Percentiles rank a stretch among this genome's conserved stretches.
phyloP scores from a whole-genome alignment of 2,329 filamentous ascomycete species.

The Trichoderma polysporum region DNA sequence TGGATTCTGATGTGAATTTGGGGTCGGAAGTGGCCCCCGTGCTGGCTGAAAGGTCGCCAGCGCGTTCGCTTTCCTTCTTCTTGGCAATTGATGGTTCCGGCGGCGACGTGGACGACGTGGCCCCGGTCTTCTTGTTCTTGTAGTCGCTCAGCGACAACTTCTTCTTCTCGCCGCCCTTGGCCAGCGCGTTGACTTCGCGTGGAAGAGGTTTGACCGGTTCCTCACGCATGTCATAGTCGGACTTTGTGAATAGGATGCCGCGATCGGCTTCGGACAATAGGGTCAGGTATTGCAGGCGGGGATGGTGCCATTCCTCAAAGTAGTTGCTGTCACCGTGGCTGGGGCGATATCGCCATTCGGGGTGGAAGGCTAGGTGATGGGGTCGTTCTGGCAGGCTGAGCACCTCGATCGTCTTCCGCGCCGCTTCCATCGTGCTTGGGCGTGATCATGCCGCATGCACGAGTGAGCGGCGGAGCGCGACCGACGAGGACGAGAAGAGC shows the following conservation, averaged over 20 bases:
- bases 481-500: slow-evolving; percentile 27
- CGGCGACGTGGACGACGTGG: slow-evolving; percentile 40
- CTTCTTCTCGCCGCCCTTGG: slow-evolving; percentile 50
- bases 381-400: slow-evolving; percentile 53
- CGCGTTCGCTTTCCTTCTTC: slow-evolving; percentile 35
- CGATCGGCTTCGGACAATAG: slow-evolving; percentile 58
- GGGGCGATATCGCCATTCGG: slow-evolving; percentile 48
- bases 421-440: slow-evolving; percentile 56
- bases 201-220: slow-evolving; percentile 44
- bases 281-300: slow-evolving; percentile 57
- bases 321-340: slow-evolving; percentile 41
- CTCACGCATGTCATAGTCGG: slow-evolving; percentile 58
- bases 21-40: slow-evolving; percentile 17
- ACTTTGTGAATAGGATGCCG: slow-evolving; percentile 55
- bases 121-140: slow-evolving; percentile 51
- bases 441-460: slow-evolving; percentile 38
- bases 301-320: slow-evolving; percentile 50
- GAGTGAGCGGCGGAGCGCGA: slow-evolving; percentile 28
- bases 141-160: slow-evolving; percentile 61
- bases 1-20: slow-evolving; percentile 28
- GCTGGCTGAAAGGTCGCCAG: slow-evolving; percentile 25
- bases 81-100: slow-evolving; percentile 36
- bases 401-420: slow-evolving; percentile 55
- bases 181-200: slow-evolving; percentile 40
- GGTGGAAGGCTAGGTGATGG: slow-evolving; percentile 52